phyloP scores from a whole-genome alignment of 768 basidiomycete species.

The Holtermannia corniformis region DNA sequence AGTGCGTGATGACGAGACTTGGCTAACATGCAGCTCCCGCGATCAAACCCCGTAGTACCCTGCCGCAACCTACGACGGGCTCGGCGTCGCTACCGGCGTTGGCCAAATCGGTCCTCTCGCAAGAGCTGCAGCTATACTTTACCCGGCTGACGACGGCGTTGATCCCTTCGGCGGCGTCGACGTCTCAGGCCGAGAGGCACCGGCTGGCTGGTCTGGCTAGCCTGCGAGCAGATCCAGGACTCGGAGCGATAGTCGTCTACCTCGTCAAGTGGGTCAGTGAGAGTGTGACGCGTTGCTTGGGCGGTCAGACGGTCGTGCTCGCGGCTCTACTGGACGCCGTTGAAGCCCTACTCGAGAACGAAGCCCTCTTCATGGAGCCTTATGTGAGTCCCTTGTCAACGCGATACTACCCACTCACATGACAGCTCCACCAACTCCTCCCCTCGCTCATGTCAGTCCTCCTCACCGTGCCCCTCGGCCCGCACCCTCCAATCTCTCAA shows the following conservation, averaged over 20 bases:
- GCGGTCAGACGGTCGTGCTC: conserved; percentile 56
- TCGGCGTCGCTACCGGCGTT: conserved; percentile 49
- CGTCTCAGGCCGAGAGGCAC: conserved; percentile 52
- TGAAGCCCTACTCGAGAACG: conserved; percentile 73
- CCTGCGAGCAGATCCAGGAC: conserved; percentile 75
- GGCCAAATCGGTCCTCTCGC: conserved; percentile 83
- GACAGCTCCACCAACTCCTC: conserved; percentile 85
- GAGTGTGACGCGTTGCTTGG: conserved; percentile 53
- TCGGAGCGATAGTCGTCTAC: conserved; percentile 86
- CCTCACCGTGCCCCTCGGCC: conserved; percentile 73
- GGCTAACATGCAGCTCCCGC: neutral
- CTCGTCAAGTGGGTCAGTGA: conserved; percentile 92
- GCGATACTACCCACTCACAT: neutral
- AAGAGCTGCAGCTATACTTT: conserved; percentile 91
- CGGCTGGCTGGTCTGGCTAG: conserved; percentile 84
- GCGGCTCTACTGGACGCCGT: conserved; percentile 78
- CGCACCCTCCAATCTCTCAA: conserved; percentile 48
- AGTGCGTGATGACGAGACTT: neutral
- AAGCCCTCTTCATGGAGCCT: conserved; percentile 85
- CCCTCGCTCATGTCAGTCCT: conserved; percentile 86
- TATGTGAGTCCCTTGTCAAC: conserved; percentile 55
- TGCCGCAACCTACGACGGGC: conserved; percentile 16
- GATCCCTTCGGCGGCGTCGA: conserved; percentile 46
- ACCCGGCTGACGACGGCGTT: conserved; percentile 77
- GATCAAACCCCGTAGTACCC: neutral